Base-by-base conservation (phyloP, 2,329 filamentous ascomycete genomes). In the Corinectria fuckeliana region DNA sequence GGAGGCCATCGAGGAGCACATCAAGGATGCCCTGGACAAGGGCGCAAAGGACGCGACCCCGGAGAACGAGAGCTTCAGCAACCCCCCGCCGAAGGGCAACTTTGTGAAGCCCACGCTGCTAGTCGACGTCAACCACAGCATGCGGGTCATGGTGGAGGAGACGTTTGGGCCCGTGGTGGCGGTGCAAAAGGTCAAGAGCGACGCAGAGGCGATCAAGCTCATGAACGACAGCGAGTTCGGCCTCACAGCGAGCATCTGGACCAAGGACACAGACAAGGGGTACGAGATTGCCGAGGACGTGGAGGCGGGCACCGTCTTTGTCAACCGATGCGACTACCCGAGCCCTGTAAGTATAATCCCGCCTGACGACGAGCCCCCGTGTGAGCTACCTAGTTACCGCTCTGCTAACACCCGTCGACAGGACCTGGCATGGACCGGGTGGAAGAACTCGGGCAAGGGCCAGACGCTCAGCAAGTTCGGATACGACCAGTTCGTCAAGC, bases 171-270 rank as follows among this genome's bases (percentile, higher is more conserved):
- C 94, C 1, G 87, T 97, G 16, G 94, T 98, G 68, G 90, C 93
- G 1, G 87, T 97, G 16, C 92, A 94, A 88, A 91, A 91, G 75
- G 93, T 97, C 62, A 86, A 87, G 72, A 81, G 81, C 67, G 94
- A 97, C 71, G 85, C 85, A 16, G 92, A 97, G 76, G 94, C 94
- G 2, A 79, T 97, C 62, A 79, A 82, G 66, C 79, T 94, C 50
- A 97, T 98, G 93, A 97, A 97, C 71, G 93, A 97, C 74, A 95
- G 91, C 78, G 89, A 96, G 65, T 96, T 96, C 73, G 94, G 94
- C 5, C 82, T 98, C 62, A 97, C 94, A 3, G 94, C 93, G n/a
- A 96, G 92, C 71, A 93, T 98, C 70, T 98, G 94, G 94, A 97
- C 93, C 58, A 96, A 95, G 76, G 92, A 98, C 72, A 86, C 88